Evolutionary conservation across 352 stramenopile species (phyloP).

Genomic region (Pelagophyceae sp.): DNA sequence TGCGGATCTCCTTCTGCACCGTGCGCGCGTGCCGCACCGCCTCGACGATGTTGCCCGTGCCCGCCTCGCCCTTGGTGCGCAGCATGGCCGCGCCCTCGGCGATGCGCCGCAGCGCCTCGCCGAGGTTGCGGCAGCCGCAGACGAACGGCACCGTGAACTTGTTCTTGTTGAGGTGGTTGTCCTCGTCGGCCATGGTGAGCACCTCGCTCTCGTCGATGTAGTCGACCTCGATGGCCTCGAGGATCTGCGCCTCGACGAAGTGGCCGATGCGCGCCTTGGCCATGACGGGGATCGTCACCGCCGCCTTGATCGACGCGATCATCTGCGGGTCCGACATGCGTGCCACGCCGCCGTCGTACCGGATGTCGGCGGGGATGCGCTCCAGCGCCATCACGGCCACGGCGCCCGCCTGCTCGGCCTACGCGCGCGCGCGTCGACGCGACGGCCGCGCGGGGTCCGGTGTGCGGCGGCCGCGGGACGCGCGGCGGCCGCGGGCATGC

Average conservation of each 20-base stretch:
- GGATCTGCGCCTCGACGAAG: slow-evolving; percentile 96
- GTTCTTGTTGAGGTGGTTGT: slow-evolving; percentile 91
- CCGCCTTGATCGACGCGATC: slow-evolving; percentile 95
- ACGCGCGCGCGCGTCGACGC: too few relatives aligned
- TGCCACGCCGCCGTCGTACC: slow-evolving; percentile 83
- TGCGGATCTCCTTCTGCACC: slow-evolving; percentile 79
- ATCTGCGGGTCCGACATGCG: slow-evolving; percentile 94
- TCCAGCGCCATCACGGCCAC: slow-evolving; percentile 98
- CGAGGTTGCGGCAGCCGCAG: slow-evolving; percentile 93
- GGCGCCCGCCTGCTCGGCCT: slow-evolving; percentile 88
- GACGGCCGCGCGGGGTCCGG: too few relatives aligned
- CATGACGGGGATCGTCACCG: slow-evolving; percentile 97
- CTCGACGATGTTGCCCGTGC: slow-evolving; percentile 95
- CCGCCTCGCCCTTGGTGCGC: slow-evolving; percentile 93
- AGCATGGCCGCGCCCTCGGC: slow-evolving; percentile 93
- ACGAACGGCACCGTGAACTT: slow-evolving; percentile 96
- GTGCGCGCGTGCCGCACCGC: slow-evolving; percentile 87
- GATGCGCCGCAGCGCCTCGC: slow-evolving; percentile 84
- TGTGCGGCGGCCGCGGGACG: too few relatives aligned
- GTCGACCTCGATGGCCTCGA: slow-evolving; percentile 92
- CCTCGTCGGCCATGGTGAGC: slow-evolving; percentile 94
- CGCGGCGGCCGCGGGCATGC: not conserved
- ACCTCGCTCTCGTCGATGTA: slow-evolving; percentile 98
- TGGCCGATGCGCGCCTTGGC: slow-evolving; percentile 95
- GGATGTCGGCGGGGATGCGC: slow-evolving; percentile 94